These are phyloP conservation scores for Cucurbita ficifolia DNA, from an alignment of 306 rosid genomes.

Conservation along the genomic window DNA sequence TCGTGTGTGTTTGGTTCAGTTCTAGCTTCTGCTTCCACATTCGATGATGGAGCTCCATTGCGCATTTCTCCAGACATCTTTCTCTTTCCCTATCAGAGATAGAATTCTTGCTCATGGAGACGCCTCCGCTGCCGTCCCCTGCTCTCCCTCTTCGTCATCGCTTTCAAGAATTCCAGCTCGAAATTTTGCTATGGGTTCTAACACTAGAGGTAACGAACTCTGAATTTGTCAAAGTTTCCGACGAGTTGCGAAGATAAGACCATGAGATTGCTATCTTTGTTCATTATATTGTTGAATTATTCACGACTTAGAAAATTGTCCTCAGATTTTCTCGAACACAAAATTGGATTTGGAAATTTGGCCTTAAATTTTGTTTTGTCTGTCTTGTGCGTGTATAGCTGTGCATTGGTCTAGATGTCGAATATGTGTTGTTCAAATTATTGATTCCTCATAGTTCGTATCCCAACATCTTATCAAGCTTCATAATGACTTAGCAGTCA, in stretches of 20 bases:
- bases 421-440: background rate
- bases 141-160: background rate
- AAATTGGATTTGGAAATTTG: background rate
- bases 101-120: slow-evolving; percentile 2
- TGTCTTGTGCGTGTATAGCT: background rate
- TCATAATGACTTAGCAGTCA: background rate
- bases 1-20: background rate
- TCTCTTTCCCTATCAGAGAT: slow-evolving; percentile 11
- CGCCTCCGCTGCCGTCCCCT: slow-evolving; percentile 11
- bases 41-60: slow-evolving; percentile 22
- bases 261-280: background rate
- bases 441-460: background rate
- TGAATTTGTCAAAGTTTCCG: background rate
- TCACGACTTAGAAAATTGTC: background rate
- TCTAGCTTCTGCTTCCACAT: background rate
- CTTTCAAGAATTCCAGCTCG: slow-evolving; percentile 8
- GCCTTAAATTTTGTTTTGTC: background rate
- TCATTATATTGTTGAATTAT: background rate
- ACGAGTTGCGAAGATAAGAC: background rate
- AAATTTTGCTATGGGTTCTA: slow-evolving; percentile 5
- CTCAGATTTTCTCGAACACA: background rate
- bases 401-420: background rate
- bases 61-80: slow-evolving; percentile 16
- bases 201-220: slow-evolving; percentile 22
- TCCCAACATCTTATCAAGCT: background rate